Evolutionary conservation across 2,329 filamentous ascomycete genomes (phyloP), one percentile per base, ranked within the genome.

Genomic region (Nemania serpens): DNA sequence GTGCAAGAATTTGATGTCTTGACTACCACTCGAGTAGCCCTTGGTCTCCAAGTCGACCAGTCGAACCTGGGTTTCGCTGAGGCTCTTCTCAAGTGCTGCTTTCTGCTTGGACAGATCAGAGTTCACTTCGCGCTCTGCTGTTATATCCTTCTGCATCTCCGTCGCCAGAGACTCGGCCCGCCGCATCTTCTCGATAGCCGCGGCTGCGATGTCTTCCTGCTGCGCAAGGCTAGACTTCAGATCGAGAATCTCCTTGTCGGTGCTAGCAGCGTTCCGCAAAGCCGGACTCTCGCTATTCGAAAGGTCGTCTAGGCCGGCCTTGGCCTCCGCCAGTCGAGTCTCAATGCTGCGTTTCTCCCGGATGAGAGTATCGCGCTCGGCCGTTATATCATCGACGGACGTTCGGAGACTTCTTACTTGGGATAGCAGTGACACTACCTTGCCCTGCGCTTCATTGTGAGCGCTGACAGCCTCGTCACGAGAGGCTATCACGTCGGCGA

Each of bases 161-260:
- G 89, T 86, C 1, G 88, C 89, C 34, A 98, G 80, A 4, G 92
- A 91, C 73, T 99, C 94, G 2, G 95, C 91, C 22, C 94, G 88
- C 57, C 94, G 87, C 95, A 99, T 99, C 82, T 98, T 98, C 71
- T 95, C 94, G 42, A 98, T 89, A 0, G 94, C 94, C 3, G 95
- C 94, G 0, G 90, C 86, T 11, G 93, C 91, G 60, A 98, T 88
- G 73, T 99, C 94, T 76, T 98, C 91, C 71, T 97, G 92, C 71
- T 97, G 93, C 3, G 94, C 94, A 36, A 98, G 84, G 66, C 84
- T 88, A 10, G 92, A 90, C 78, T 95, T 97, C 66, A 99, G 85
- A 62, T 96, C 91, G 5, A 99, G 82, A 22, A 98, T 84, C 75
- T 97, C 91, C 69, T 89, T 91, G 76, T 98, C 94, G 71, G 93